Evolutionary conservation across 805 yeast genomes (phyloP), one percentile per base, ranked within the genome.

Genomic region (Pichia deserticola): DNA sequence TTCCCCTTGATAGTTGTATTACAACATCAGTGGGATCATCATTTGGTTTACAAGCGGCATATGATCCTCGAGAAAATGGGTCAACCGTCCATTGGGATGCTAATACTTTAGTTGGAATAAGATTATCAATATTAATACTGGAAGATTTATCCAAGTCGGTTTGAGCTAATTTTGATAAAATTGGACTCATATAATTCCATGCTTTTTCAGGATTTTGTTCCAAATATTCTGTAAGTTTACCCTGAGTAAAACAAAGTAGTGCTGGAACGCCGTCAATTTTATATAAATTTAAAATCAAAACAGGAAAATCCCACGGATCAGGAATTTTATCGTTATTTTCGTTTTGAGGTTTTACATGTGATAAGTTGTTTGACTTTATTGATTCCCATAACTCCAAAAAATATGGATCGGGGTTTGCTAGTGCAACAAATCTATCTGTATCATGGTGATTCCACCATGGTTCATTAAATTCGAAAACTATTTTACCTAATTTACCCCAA

Each of bases 31-130:
- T 69, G 0, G 95, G 88, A 57, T 83, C 88, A 62, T 85, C 86
- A 7, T 81, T 82, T 0, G 84, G 79, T 36, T 70, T 64, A 49
- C 87, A 76, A 0, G 90, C 89, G 10, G 87, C 75, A 64, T 88
- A 92, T 0, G 96, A 81, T 3, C 98, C 98, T 49, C 86, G 68
- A 3, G 87, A 75, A 60, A 74, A 87, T 1, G 89, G 88, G 57
- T 90, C 95, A 2, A 63, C 61, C 1, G 95, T 84, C 98, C 98
- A 92, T 30, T 79, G 69, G 0, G 92, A 77, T 1, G 76, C 74
- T 0, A 82, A 65, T 0, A 71, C 62, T 46, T 73, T 74, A 5
- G 48, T 61, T 43, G 74, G 80, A 6, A 66, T 35, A 15, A 30
- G 32, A 20, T 65, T 1, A 57, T 42, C 5, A 3, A 10, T 6